Evolutionary conservation across 208 protist genomes (phyloP), one percentile per base, ranked within the genome.

Genomic region (Spongospora subterranea): DNA sequence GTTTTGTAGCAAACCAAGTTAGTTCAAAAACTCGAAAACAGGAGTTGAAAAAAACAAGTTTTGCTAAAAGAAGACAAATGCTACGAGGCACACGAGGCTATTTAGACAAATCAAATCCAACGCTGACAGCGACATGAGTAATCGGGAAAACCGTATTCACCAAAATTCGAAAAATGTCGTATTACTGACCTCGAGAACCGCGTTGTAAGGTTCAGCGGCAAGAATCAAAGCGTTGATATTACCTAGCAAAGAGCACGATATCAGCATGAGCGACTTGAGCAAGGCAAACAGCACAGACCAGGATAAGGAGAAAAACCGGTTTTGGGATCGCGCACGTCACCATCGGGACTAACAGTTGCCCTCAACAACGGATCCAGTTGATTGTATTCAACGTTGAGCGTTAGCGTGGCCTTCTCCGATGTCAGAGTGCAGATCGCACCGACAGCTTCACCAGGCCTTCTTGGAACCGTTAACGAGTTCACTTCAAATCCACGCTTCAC

Each of bases 181-280:
- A n/a, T n/a, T n/a, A 43, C 71, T 20, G 6, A 82, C 71, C 50
- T 89, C 92, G 43, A 98, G 94, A 40, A 93, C 35, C 24, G 77
- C 90, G 13, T 77, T 64, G 92, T 98, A 98, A 11, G 93, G 91
- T 0, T 66, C 29, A 24, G 97, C 90, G 17, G 94, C 91, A 89
- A 96, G 93, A 6, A 97, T 90, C 54, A 98, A 93, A 20, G 95
- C 96, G 94, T 98, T 98, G 93, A 97, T 97, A 92, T 94, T 97
- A 0, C 97, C 97, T 82, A 43, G n/a, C 71, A 35, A 35, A 43
- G 35, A 82, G 6, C 6, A 39, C n/a, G n/a, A 60, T 39, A 35
- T 39, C 71, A 35, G n/a, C 71, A 82, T 13, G n/a, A n/a, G n/a
- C n/a, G 71, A 82, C n/a, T 40, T 20, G 71, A 45, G 17, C 6